Evolutionary conservation across 768 basidiomycete species (phyloP).

Genomic region (Russula olivacea): DNA sequence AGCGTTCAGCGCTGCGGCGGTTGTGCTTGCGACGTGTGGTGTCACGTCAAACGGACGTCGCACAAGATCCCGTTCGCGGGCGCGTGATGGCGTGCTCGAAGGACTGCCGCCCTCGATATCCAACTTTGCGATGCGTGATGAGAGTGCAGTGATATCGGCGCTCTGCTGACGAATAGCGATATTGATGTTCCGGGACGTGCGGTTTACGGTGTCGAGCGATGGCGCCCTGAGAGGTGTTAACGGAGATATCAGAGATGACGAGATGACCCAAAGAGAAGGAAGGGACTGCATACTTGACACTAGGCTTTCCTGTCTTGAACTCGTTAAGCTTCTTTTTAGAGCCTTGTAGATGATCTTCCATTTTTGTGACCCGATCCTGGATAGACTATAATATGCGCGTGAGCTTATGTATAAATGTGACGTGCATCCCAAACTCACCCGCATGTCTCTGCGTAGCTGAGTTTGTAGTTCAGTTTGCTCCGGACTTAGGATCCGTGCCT

Average conservation of each 20-base stretch:
- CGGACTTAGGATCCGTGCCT: constrained; percentile 49
- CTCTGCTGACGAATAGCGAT: constrained; percentile 58
- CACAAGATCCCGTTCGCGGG: constrained; percentile 12
- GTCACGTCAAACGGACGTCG: constrained; percentile 34
- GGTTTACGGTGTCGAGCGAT: constrained; percentile 76
- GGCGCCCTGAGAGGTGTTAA: constrained; percentile 53
- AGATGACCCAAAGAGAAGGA: background rate
- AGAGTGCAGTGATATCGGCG: constrained; percentile 46
- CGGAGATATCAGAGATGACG: background rate
- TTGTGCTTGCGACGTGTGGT: constrained; percentile 63
- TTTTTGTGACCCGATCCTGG: constrained; percentile 18
- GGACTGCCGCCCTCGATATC: constrained; percentile 38
- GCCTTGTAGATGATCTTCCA: constrained; percentile 20
- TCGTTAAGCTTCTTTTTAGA: constrained; percentile 23
- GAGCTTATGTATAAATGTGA: background rate
- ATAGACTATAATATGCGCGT: constrained; percentile 11
- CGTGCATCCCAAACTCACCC: constrained; percentile 43
- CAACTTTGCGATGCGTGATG: constrained; percentile 48
- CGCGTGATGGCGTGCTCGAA: constrained; percentile 28
- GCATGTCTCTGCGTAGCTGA: constrained; percentile 62
- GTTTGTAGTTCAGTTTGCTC: constrained; percentile 82
- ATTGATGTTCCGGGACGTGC: constrained; percentile 83
- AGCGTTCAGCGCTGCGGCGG: constrained; percentile 76
- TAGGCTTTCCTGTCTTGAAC: constrained; percentile 20
- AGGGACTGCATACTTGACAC: constrained; percentile 4